Evolutionary conservation across 768 basidiomycete species (phyloP).

Genomic region (Mycena kentingensis): DNA sequence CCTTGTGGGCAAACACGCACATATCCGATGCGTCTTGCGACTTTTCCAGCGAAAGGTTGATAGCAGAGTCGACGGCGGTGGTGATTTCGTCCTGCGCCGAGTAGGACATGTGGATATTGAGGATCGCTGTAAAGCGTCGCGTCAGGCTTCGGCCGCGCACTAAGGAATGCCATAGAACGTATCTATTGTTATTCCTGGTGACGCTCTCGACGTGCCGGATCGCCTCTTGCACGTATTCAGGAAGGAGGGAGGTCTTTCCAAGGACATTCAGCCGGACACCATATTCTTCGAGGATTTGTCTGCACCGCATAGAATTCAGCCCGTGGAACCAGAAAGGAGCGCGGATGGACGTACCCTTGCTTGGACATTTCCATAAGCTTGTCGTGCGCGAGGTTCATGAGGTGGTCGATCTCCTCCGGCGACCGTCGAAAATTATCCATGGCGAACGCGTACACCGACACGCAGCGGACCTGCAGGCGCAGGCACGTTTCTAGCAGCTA

Average conservation of each 20-base stretch:
- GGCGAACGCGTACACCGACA: conserved; percentile 96
- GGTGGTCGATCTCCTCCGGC: conserved; percentile 78
- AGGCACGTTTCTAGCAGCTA: conserved; percentile 88
- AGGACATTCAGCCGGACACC: conserved; percentile 85
- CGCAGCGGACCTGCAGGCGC: conserved; percentile 74
- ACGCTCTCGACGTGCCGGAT: conserved; percentile 71
- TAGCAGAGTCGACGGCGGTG: conserved; percentile 63
- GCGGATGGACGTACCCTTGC: conserved; percentile 64
- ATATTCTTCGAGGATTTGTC: conserved; percentile 77
- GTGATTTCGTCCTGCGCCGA: conserved; percentile 90
- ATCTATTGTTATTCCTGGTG: conserved; percentile 77
- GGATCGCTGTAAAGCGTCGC: conserved; percentile 60
- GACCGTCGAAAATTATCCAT: conserved; percentile 96
- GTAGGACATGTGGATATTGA: conserved; percentile 94
- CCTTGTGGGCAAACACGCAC: conserved; percentile 10
- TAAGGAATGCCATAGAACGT: conserved; percentile 20
- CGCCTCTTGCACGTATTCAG: conserved; percentile 69
- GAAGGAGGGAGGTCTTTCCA: conserved; percentile 76
- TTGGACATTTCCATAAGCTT: conserved; percentile 76
- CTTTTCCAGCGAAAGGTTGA: conserved; percentile 42
- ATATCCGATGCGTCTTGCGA: conserved; percentile 7
- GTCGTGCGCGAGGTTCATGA: conserved; percentile 83
- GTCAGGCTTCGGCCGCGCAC: neutral
- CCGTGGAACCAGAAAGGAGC: too few relatives aligned
- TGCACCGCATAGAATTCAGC: too few relatives aligned